These are phyloP conservation scores for Diutina catenulata DNA, from an alignment of 1,139 yeast genomes.

Conservation along the genomic window DNA sequence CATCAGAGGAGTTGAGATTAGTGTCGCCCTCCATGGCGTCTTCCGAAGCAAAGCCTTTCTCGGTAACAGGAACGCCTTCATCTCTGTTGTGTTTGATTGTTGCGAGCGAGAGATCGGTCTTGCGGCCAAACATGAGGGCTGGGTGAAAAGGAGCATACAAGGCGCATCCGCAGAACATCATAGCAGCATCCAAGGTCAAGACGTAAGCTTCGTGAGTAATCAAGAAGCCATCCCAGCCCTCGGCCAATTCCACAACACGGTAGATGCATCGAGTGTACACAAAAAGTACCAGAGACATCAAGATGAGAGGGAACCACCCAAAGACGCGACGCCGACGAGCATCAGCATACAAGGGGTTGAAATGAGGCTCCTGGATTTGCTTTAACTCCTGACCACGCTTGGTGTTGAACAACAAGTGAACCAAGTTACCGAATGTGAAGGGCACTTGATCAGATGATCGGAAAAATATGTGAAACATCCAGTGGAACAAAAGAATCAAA, in stretches of 20 bases:
- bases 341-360: slow-evolving; percentile 11
- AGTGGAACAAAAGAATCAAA: neutral
- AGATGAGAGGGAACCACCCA: slow-evolving; percentile 15
- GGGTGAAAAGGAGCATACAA: slow-evolving; percentile 18
- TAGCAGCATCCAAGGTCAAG: slow-evolving; percentile 18
- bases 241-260: slow-evolving; percentile 19
- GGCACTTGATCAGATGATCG: slow-evolving; percentile 10
- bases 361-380: slow-evolving; percentile 7
- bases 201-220: slow-evolving; percentile 21
- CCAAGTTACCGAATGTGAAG: slow-evolving; percentile 9
- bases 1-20: neutral
- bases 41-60: neutral
- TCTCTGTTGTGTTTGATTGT: neutral
- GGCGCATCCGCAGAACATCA: slow-evolving; percentile 13
- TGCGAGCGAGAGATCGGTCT: slow-evolving; percentile 8
- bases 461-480: slow-evolving; percentile 12
- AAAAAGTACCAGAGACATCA: slow-evolving; percentile 14
- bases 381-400: slow-evolving; percentile 11
- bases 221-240: slow-evolving; percentile 25
- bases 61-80: neutral
- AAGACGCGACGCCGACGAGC: slow-evolving; percentile 13
- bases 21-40: neutral
- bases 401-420: slow-evolving; percentile 16
- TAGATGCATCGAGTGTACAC: slow-evolving; percentile 22
- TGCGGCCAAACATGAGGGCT: slow-evolving; percentile 15